Evolutionary conservation across 306 rosid species (phyloP), one percentile per base, ranked within the genome.

Genomic region (Potentilla sterilis): DNA sequence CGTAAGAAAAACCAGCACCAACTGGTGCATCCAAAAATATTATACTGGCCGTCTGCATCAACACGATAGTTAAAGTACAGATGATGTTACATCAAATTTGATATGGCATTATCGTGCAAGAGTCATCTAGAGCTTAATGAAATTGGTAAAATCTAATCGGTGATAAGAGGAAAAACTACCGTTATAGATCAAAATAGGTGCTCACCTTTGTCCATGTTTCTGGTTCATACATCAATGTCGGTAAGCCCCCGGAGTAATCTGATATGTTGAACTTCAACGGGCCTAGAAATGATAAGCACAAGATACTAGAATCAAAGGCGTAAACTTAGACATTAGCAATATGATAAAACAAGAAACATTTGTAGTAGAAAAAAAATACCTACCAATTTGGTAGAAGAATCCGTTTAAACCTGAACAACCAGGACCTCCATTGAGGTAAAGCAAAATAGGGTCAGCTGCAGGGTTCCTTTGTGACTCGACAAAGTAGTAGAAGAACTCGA

Each of bases 21-120:
- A 76, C 80, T 28, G 80, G 80, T 9, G 28, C 66, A 67, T 76
- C 80, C 51, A 76, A 52, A 67, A 76, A 76, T 67, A 76, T 76
- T 76, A 76, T 67, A 47, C 32, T 76, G 28, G 80, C 67, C 11
- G 80, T 76, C 80, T 76, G 80, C 65, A 67, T 37, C 16, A 21
- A 13, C 1, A 16, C 15, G 10, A 43, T 58, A 5, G 0, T 15
- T 13, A 38, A 65, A 54, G 38, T 44, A 22, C 70, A 40, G 32
- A 38, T 38, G 16, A 40, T 38, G 48, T 21, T 40, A 21, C 9
- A 19, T 40, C 70, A 13, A 66, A 6, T 34, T 63, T 13, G 68
- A 63, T 14, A 13, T 35, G 43, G 1, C 10, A 34, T 35, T 7
- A 34, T 34, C 4, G 1, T 5, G 38, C 5, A 22, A 24, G 35